Conservation (phyloP, 768 basidiomycete species). For the Tulasnella sp. region DNA sequence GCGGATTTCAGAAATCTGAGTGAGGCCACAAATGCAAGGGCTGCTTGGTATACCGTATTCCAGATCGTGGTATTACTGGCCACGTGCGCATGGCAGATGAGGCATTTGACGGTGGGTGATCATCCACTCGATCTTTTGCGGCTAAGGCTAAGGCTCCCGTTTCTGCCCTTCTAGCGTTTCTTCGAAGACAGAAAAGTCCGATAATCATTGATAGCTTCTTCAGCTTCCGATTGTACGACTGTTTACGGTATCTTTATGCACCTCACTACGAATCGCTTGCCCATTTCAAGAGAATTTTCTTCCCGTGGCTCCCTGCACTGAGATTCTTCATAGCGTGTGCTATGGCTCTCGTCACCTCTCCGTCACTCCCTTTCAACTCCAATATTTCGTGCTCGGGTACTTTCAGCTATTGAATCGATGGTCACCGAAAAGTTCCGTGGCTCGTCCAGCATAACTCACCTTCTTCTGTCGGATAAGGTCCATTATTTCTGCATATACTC, state of each 20-base stretch:
- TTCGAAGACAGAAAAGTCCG: slow-evolving; percentile 83
- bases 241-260: slow-evolving; percentile 22
- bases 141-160: not conserved
- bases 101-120: slow-evolving; percentile 75
- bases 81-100: slow-evolving; percentile 90
- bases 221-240: slow-evolving; percentile 28
- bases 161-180: slow-evolving; percentile 57
- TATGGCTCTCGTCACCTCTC: slow-evolving; percentile 40
- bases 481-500: slow-evolving; percentile 52
- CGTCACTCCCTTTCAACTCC: slow-evolving; percentile 49
- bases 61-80: slow-evolving; percentile 81
- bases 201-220: slow-evolving; percentile 38
- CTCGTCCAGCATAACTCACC: slow-evolving; percentile 47
- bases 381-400: slow-evolving; percentile 69
- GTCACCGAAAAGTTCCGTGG: not conserved
- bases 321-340: slow-evolving; percentile 40
- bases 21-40: slow-evolving; percentile 84
- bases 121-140: not conserved
- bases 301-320: slow-evolving; percentile 44
- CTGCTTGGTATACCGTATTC: slow-evolving; percentile 89
- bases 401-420: slow-evolving; percentile 48
- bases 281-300: slow-evolving; percentile 49
- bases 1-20: slow-evolving; percentile 83
- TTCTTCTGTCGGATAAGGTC: slow-evolving; percentile 46
- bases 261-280: slow-evolving; percentile 33